Evolutionary conservation across 2,329 filamentous ascomycete genomes (phyloP), one percentile per base, ranked within the genome.

Genomic region (Colletotrichum trifolii): DNA sequence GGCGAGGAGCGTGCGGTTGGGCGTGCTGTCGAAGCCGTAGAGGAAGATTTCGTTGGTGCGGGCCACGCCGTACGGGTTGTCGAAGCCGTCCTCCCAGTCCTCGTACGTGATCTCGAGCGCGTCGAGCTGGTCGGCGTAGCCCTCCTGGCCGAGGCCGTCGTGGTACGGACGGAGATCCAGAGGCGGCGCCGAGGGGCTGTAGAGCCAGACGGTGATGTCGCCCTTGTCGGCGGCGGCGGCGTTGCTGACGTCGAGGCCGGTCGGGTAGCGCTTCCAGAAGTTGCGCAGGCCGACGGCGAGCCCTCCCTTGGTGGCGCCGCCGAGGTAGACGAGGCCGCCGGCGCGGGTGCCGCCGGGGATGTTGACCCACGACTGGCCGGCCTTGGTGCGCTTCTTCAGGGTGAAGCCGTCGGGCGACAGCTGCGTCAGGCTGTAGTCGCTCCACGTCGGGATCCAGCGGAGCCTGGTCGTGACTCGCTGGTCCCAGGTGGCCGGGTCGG

Each of bases 211-310:
- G 0, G 86, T 89, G 10, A 89, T 76, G 5, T 80, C 76, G 0
- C 85, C 86, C 2, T 73, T 71, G 49, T 87, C 82, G 0, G 78
- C 77, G 0, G 78, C 77, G 0, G 79, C 80, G 0, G 85, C 83
- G 54, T 85, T 80, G 0, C 79, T 74, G 10, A 89, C 80, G 49
- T 89, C 87, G 5, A 89, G 73, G 4, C 83, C 81, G 0, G 85
- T 86, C 0, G 87, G 87, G 67, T 87, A 88, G 13, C 84, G 80
- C 76, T 89, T 85, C 87, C 87, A 89, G 71, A 89, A 89, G 69
- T 89, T 82, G 3, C 83, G 81, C 50, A 87, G 78, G 0, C 85
- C 86, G 6, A 89, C 72, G 1, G 84, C 87, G 2, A 90, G 77
- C 11, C 87, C 87, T n/a, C 87, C 87, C 3, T 76, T 74, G 0